These are phyloP conservation scores for Puccinellia tenuiflora DNA, from an alignment of 176 grass and related monocot genomes.

Conservation along the genomic window DNA sequence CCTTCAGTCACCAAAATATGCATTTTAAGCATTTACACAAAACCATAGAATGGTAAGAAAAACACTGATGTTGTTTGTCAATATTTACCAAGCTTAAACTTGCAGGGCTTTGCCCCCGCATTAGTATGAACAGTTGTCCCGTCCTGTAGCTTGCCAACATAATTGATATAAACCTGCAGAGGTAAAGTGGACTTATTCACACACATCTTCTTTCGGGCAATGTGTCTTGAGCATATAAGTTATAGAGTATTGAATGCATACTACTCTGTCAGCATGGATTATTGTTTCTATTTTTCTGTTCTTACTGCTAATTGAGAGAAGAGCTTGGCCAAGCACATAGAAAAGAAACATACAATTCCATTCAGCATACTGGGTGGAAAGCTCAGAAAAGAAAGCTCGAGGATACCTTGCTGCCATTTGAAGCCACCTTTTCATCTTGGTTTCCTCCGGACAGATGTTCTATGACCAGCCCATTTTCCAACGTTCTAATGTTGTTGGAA, in stretches of 20 bases:
- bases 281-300: background rate
- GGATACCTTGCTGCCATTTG: constrained; percentile 61
- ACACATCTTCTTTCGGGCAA: background rate
- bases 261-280: background rate
- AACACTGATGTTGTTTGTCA: background rate
- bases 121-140: constrained; percentile 72
- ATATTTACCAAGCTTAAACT: constrained; percentile 80
- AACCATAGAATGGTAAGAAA: background rate
- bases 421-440: constrained; percentile 64
- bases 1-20: constrained; percentile 36
- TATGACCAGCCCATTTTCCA: constrained; percentile 64
- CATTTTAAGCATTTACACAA: background rate
- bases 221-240: background rate
- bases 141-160: constrained; percentile 71
- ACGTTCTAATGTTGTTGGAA: constrained; percentile 46
- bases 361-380: constrained; percentile 5
- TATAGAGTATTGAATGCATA: background rate
- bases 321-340: background rate
- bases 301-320: background rate
- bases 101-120: constrained; percentile 50
- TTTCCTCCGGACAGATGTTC: constrained; percentile 70
- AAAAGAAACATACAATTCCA: constrained; percentile 15
- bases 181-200: background rate
- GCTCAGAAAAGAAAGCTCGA: background rate
- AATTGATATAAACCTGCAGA: constrained; percentile 80